phyloP scores from a whole-genome alignment of 2,329 filamentous ascomycete species.

The Penicillium sp. region DNA sequence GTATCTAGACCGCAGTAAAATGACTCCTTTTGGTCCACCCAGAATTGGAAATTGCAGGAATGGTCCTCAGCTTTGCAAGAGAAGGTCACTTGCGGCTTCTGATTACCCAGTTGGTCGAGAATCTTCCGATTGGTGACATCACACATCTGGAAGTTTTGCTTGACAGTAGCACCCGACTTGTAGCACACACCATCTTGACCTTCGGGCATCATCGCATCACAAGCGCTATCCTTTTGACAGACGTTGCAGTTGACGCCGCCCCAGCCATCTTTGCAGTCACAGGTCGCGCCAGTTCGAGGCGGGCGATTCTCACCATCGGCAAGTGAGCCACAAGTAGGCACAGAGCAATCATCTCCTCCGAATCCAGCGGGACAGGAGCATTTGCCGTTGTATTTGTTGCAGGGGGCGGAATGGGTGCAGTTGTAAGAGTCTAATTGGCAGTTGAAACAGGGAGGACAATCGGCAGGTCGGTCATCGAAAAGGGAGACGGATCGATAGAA shows the following conservation, averaged over 20 bases:
- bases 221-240: conserved; percentile 79
- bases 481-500: conserved; percentile 67
- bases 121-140: conserved; percentile 97
- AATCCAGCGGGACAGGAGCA: conserved; percentile 91
- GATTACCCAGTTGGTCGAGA: conserved; percentile 76
- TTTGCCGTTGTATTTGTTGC: conserved; percentile 87
- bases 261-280: conserved; percentile 92
- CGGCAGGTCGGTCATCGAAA: conserved; percentile 66
- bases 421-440: conserved; percentile 90
- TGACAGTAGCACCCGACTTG: conserved; percentile 82
- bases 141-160: conserved; percentile 96
- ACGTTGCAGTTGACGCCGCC: conserved; percentile 97
- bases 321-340: conserved; percentile 88
- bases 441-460: conserved; percentile 74
- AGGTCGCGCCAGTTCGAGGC: conserved; percentile 69
- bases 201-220: conserved; percentile 82
- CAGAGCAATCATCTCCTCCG: conserved; percentile 88
- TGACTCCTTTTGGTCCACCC: conserved; percentile 90
- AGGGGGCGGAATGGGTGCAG: conserved; percentile 86
- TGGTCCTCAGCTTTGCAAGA: conserved; percentile 74
- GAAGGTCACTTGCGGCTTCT: conserved; percentile 92
- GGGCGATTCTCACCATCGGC: conserved; percentile 76
- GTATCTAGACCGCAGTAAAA: conserved; percentile 91
- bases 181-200: conserved; percentile 86
- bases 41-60: conserved; percentile 96